A percentile compares a stretch with the other conserved stretches of the same genome.
Evolutionary conservation across 257 asterid genomes (phyloP).

Genomic region (Solanum rostratum): DNA sequence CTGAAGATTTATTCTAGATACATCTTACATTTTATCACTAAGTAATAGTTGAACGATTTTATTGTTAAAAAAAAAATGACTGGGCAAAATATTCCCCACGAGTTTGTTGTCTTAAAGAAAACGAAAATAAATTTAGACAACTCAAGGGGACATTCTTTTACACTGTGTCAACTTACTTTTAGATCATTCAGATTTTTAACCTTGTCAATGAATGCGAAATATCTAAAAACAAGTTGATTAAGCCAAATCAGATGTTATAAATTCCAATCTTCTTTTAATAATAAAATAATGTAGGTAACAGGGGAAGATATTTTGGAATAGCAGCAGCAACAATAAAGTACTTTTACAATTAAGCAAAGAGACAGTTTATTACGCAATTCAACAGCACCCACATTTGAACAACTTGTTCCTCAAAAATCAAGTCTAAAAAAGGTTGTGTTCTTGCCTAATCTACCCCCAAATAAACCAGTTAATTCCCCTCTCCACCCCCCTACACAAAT

Average conservation of each 20-base stretch:
- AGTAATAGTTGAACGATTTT: too few relatives aligned
- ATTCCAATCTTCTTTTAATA: not conserved
- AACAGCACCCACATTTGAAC: not conserved
- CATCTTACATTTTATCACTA: too few relatives aligned
- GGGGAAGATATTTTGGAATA: not conserved
- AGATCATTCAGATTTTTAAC: not conserved
- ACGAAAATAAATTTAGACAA: not conserved
- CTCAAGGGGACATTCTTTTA: too few relatives aligned
- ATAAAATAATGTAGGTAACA: not conserved
- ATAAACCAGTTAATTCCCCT: not conserved
- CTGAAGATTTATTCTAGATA: too few relatives aligned
- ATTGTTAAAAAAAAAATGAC: too few relatives aligned
- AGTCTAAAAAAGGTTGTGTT: not conserved
- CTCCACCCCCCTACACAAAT: not conserved
- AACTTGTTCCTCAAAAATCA: not conserved
- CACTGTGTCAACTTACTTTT: not conserved
- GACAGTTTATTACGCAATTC: not conserved
- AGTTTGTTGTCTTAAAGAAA: not conserved
- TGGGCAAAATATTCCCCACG: too few relatives aligned
- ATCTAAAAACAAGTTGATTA: not conserved
- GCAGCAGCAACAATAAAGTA: not conserved
- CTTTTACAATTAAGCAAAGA: not conserved
- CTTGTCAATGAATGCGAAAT: not conserved
- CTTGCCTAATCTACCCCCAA: not conserved
- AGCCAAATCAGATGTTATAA: not conserved